Evolutionary conservation across 2,329 filamentous ascomycete genomes (phyloP), one percentile per base, ranked within the genome.

Genomic region (Pezicula radicicola): DNA sequence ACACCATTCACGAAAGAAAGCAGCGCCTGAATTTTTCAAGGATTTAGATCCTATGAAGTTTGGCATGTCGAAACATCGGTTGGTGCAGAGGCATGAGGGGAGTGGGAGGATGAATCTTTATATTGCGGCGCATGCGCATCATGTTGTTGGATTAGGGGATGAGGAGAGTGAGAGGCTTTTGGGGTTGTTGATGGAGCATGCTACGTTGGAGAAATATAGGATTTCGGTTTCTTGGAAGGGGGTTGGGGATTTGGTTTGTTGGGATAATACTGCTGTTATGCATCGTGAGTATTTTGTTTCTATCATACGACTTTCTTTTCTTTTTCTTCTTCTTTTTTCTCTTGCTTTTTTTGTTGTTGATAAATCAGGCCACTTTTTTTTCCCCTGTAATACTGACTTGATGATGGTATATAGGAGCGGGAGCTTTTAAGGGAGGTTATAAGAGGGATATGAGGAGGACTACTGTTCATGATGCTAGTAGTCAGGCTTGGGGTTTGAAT

Each of bases 181-280:
- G 25, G 5, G 6, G 4, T 2, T 39, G 56, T 64, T 82, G n/a
- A 74, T 75, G 37, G 59, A 60, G 3, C 77, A 81, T 60, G 73
- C 70, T 0, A 74, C 72, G 5, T 21, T 6, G 64, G 63, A 70
- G 1, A 75, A 76, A 59, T 78, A 78, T 57, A 62, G 71, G 0
- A 52, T 75, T 7, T 70, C 66, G 6, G 69, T 82, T 3, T 62
- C 68, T 39, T 84, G 79, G 80, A 56, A 74, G 27, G 61, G 73
- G 7, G 59, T 66, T 0, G 73, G 77, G 0, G 81, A 84, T 60
- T 44, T 84, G 51, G 63, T 84, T 15, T 70, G 80, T 16, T 84
- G 81, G 81, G 81, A 85, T 58, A 84, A 84, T 61, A 76, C 77
- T 0, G 74, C 71, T 46, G 75, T 78, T 15, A 72, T 84, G 70